Evolutionary conservation across 805 yeast genomes (phyloP).

Genomic region (Nakazawaea wickerhamii): DNA sequence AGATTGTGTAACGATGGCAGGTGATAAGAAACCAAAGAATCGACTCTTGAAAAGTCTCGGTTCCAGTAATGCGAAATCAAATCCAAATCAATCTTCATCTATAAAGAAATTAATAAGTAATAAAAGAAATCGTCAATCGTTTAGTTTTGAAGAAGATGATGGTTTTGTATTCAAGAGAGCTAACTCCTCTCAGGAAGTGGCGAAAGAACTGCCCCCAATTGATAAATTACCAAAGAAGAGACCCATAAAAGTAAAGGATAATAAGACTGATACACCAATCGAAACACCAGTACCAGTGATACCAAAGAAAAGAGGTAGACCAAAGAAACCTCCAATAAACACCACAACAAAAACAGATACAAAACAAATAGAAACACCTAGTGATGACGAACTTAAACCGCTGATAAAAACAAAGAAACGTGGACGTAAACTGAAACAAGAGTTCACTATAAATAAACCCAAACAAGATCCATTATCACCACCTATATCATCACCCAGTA

Average conservation of each 20-base stretch:
- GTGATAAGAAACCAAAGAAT: slow-evolving; percentile 1
- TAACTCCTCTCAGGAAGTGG: slow-evolving; percentile 14
- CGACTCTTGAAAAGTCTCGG: slow-evolving; percentile 1
- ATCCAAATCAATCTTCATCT: background rate
- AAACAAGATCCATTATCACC: slow-evolving; percentile 5
- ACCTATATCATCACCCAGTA: slow-evolving; percentile 8
- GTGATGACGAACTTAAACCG: slow-evolving; percentile 3
- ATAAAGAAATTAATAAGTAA: background rate
- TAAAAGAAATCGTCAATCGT: slow-evolving; percentile 11
- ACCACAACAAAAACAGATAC: background rate
- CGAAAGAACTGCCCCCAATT: background rate
- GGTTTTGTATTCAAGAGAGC: slow-evolving; percentile 27
- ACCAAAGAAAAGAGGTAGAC: slow-evolving; percentile 1
- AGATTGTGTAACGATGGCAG: background rate
- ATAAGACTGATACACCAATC: too few species aligned
- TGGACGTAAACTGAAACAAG: slow-evolving; percentile 3
- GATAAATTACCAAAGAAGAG: background rate
- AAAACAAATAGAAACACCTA: slow-evolving; percentile 7
- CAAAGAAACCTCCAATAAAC: slow-evolving; percentile 2
- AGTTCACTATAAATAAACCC: background rate
- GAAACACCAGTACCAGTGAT: too few species aligned
- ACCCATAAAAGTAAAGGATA: too few species aligned
- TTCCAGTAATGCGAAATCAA: background rate
- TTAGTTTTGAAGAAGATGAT: slow-evolving; percentile 25
- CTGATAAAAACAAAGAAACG: background rate